Percentiles rank a stretch among this genome's conserved stretches.
These are phyloP conservation scores for Petasospora fabianii DNA, from an alignment of 1,139 yeast genomes.

Conservation along the genomic window DNA sequence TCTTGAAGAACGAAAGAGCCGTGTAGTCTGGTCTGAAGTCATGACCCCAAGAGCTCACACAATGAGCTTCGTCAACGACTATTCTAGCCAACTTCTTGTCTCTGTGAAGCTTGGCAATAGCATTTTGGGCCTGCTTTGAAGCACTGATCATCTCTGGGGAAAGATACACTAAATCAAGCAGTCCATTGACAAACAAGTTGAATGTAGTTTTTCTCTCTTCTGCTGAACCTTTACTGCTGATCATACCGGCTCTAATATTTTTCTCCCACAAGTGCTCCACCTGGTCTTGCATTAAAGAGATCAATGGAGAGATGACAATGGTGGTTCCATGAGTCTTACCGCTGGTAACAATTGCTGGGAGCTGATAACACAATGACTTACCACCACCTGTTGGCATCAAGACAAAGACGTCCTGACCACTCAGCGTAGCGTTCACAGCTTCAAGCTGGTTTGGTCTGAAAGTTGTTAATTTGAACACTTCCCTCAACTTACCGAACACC, in stretches of 20 bases:
- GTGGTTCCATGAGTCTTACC: slow-evolving; percentile 84
- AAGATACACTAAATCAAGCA: slow-evolving; percentile 72
- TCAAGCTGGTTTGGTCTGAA: slow-evolving; percentile 85
- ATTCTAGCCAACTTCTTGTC: slow-evolving; percentile 68
- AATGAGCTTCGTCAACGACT: slow-evolving; percentile 97
- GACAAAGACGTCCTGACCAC: slow-evolving; percentile 86
- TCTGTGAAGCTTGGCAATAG: slow-evolving; percentile 55
- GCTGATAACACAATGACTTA: slow-evolving; percentile 90
- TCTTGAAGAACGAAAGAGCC: slow-evolving; percentile 68
- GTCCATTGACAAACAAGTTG: slow-evolving; percentile 59
- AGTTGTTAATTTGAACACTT: slow-evolving; percentile 57
- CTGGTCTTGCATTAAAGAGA: slow-evolving; percentile 97
- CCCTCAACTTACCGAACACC: slow-evolving; percentile 51
- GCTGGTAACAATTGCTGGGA: slow-evolving; percentile 79
- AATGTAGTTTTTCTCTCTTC: slow-evolving; percentile 65
- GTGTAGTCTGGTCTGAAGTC: slow-evolving; percentile 97
- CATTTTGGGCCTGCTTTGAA: slow-evolving; percentile 64
- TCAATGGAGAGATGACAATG: slow-evolving; percentile 88
- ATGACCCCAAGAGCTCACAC: slow-evolving; percentile 99
- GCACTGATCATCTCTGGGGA: slow-evolving; percentile 95
- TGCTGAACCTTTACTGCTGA: slow-evolving; percentile 69
- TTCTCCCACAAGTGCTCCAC: slow-evolving; percentile 70
- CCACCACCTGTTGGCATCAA: slow-evolving; percentile 99
- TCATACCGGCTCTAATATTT: slow-evolving; percentile 80
- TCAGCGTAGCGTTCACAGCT: slow-evolving; percentile 77